Conservation (phyloP, 129 eudicot species). For the Chrysanthemum makinoi region DNA sequence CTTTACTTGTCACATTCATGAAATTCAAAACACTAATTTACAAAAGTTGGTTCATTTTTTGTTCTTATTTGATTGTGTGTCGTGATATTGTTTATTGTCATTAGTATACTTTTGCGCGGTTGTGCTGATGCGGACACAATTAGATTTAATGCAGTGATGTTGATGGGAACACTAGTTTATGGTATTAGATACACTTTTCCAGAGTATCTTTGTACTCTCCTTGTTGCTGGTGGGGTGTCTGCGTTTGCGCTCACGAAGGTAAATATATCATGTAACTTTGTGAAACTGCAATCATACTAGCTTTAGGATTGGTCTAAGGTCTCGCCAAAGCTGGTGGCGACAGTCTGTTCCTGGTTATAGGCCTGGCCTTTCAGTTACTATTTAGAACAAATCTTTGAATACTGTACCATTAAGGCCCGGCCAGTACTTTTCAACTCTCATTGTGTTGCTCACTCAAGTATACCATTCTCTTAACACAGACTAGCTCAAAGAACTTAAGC, state of each 20-base stretch:
- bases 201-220: slow-evolving; percentile 83
- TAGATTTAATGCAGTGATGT: slow-evolving; percentile 67
- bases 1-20: no score
- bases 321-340: no score
- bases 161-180: slow-evolving; percentile 94
- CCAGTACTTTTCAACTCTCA: background rate
- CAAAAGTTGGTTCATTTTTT: no score
- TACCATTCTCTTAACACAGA: slow-evolving; percentile 40
- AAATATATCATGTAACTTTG: background rate
- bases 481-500: slow-evolving; percentile 96
- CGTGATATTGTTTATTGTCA: no score
- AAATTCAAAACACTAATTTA: no score
- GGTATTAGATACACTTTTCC: slow-evolving; percentile 84
- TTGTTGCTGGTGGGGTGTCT: slow-evolving; percentile 98
- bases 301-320: no score
- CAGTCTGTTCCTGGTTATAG: no score
- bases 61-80: no score
- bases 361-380: no score
- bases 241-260: slow-evolving; percentile 88
- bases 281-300: background rate
- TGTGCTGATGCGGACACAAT: background rate
- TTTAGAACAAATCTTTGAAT: no score
- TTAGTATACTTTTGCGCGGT: background rate
- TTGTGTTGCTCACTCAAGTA: background rate
- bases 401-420: no score